Base-by-base conservation (phyloP, 345 rosid genomes). In the Cardamine occulta region DNA sequence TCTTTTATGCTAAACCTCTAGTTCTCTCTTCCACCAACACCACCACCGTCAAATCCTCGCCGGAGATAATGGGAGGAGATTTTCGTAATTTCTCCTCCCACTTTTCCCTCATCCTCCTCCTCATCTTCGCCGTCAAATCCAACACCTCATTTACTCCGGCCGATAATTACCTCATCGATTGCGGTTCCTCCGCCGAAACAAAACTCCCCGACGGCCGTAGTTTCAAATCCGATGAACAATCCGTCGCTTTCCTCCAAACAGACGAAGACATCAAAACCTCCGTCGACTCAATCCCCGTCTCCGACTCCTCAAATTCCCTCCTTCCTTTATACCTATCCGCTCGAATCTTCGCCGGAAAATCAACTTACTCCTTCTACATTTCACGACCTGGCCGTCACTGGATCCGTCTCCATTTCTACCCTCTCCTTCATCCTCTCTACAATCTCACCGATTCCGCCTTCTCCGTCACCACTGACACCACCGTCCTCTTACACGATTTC, bases 351-450 rank as follows among this genome's bases (percentile, higher is more conserved):
- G 40, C 78, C 10, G 74, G 67, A 0, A 82, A 75, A 23, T 82
- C 95, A 0, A 79, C 45, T 4, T 89, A 87, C 70, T 78, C 83
- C 1, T 82, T 94, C 65, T 75, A 35, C 65, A 68, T 90, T 26
- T 72, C 88, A 21, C 80, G 76, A 4, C 84, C 82, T 1, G 96
- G 96, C 0, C 76, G 83, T 60, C 96, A 91, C 72, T 91, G 93
- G 96, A 66, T 94, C 73, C 94, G 91, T 10, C 94, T 94, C 74
- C 83, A 94, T 73, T 89, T 94, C 19, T 79, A 85, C 74, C 90
- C 98, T 4, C 82, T 89, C 29, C 79, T 84, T 48, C 89, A 91
- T 73, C 86, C 87, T 18, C 75, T 69, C 3, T 73, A 81, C 66
- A 76, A 89, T 60, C 89, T 89, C 24, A 80, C 79, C 0, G 14